Evolutionary conservation across 2,329 filamentous ascomycete genomes (phyloP).

Genomic region (Apiospora aurea): DNA sequence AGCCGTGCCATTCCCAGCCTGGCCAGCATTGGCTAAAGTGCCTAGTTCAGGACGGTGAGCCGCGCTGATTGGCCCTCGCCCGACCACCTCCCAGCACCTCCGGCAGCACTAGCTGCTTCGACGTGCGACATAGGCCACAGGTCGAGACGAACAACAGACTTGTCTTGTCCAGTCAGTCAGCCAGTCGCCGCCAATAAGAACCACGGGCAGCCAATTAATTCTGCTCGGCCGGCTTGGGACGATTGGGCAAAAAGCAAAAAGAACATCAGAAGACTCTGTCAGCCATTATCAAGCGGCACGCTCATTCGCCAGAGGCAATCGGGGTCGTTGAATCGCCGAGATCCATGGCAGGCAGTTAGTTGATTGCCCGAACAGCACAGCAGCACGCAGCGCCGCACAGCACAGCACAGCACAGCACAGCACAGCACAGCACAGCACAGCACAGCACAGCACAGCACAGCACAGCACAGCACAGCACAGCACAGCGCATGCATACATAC

Average conservation of each 20-base stretch:
- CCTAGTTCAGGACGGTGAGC: constrained; percentile 19
- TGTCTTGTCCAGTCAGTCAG: background rate
- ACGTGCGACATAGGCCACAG: constrained; percentile 5
- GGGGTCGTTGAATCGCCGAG: background rate
- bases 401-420: background rate
- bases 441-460: constrained; percentile 1
- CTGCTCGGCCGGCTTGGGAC: background rate
- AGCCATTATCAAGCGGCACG: background rate
- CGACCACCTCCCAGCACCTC: background rate
- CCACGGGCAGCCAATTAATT: background rate
- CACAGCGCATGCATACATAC: background rate
- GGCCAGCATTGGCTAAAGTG: constrained; percentile 19
- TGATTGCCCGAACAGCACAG: constrained; percentile 1
- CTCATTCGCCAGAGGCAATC: constrained; percentile 3
- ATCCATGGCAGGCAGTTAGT: background rate
- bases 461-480: background rate
- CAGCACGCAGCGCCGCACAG: background rate
- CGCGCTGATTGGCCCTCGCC: background rate
- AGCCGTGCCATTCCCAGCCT: constrained; percentile 18
- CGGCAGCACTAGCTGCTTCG: constrained; percentile 13
- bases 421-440: background rate
- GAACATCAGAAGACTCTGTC: constrained; percentile 13
- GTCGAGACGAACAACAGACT: background rate
- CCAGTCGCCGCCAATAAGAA: background rate
- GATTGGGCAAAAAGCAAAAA: background rate